These are phyloP conservation scores for Bryum argenteum DNA, from an alignment of 225 moss, liverwort and hornwort species.

Conservation along the genomic window DNA sequence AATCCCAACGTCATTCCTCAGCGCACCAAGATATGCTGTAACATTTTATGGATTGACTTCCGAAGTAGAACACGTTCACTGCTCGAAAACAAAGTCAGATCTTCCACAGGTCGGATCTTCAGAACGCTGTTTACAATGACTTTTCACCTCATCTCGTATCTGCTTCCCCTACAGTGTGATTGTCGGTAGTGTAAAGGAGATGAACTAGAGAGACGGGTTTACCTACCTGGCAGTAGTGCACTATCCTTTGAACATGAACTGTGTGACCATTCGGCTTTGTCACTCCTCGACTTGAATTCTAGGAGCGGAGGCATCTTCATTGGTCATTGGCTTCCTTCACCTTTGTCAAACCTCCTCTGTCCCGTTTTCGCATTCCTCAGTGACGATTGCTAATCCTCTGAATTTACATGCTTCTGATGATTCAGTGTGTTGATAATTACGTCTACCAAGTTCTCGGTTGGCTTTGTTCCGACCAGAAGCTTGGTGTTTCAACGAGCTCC, in stretches of 20 bases:
- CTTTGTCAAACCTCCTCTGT: not conserved
- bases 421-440: not conserved
- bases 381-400: not conserved
- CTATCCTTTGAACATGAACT: not conserved
- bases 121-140: not conserved
- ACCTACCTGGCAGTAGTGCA: slow-evolving; percentile 30
- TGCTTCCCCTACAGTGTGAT: not conserved
- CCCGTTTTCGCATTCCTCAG: not conserved
- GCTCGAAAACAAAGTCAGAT: slow-evolving; percentile 3
- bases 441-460: not conserved
- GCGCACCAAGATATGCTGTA: not conserved
- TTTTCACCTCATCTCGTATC: not conserved
- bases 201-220: not conserved
- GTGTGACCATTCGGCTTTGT: not conserved
- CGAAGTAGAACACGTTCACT: not conserved
- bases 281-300: not conserved
- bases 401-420: too few relatives aligned
- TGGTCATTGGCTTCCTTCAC: not conserved
- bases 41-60: not conserved
- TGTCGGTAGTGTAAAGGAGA: not conserved
- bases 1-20: not conserved
- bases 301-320: not conserved
- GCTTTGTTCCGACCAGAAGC: not conserved
- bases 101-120: not conserved
- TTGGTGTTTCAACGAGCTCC: not conserved